Evolutionary conservation across 2,329 filamentous ascomycete species (phyloP).

Genomic region (Xylariaceae sp.): DNA sequence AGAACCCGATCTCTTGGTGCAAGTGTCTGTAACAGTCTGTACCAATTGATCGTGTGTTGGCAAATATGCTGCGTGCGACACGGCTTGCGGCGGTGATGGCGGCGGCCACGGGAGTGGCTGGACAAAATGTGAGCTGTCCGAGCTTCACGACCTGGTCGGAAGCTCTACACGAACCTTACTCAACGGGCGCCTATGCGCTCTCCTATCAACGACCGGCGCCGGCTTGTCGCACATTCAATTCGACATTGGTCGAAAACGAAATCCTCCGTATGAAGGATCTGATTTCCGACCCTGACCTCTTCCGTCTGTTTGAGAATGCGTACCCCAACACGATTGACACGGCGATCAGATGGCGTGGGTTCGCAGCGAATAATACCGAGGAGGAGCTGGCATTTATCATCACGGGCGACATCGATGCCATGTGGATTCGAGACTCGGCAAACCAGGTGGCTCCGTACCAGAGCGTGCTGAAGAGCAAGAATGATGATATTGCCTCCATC

Average conservation of each 20-base stretch:
- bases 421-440: conserved; percentile 82
- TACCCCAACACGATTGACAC: conserved; percentile 82
- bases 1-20: neutral
- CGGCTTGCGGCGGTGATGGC: conserved; percentile 5
- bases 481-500: conserved; percentile 60
- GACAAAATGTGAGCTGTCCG: conserved; percentile 24
- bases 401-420: conserved; percentile 79
- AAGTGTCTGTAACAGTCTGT: neutral
- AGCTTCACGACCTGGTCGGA: conserved; percentile 33
- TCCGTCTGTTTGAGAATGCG: conserved; percentile 76
- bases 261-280: conserved; percentile 46
- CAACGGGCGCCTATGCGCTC: conserved; percentile 32
- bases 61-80: conserved; percentile 14
- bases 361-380: conserved; percentile 46
- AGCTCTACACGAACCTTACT: conserved; percentile 31
- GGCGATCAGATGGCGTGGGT: conserved; percentile 71
- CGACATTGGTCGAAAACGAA: conserved; percentile 64
- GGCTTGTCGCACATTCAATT: conserved; percentile 69
- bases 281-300: conserved; percentile 58
- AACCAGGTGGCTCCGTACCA: conserved; percentile 70
- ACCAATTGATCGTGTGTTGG: neutral
- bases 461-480: conserved; percentile 53
- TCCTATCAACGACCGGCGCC: conserved; percentile 51
- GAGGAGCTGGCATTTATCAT: conserved; percentile 68
- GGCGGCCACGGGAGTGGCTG: conserved; percentile 4